A percentile compares a stretch with the other conserved stretches of the same genome.
These are phyloP conservation scores for Ganoderma meredithae DNA, from an alignment of 1,284 basidiomycete genomes.

Conservation along the genomic window DNA sequence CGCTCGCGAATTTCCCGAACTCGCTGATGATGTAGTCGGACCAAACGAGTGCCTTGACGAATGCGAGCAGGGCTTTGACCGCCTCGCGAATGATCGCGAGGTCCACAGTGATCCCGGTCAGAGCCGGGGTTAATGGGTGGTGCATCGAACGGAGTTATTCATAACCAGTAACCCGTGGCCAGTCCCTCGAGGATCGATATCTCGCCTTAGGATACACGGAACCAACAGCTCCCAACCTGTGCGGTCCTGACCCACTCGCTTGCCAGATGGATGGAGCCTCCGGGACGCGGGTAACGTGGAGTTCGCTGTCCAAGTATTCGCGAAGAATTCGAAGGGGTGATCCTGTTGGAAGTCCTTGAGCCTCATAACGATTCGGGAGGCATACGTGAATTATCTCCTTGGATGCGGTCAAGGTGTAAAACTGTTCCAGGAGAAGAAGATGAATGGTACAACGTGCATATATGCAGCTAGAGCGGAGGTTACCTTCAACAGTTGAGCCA, in stretches of 20 bases:
- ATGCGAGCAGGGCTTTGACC: constrained; percentile 23
- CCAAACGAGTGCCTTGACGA: constrained; percentile 31
- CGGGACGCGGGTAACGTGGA: no score
- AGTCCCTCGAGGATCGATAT: constrained; percentile 8
- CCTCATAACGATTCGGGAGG: neutral
- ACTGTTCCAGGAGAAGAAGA: constrained; percentile 11
- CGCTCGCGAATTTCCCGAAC: constrained; percentile 16
- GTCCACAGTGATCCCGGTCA: constrained; percentile 31
- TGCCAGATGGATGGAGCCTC: neutral
- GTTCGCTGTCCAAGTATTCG: neutral
- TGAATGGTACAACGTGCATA: neutral
- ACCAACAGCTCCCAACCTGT: constrained; percentile 13
- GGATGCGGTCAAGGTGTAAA: constrained; percentile 29
- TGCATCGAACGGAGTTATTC: constrained; percentile 21
- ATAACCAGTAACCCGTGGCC: no score
- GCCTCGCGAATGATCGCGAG: constrained; percentile 31
- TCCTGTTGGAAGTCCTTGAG: neutral
- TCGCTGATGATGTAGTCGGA: constrained; percentile 17
- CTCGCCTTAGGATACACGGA: constrained; percentile 17
- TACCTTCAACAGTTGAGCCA: constrained; percentile 35
- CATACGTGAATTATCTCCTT: constrained; percentile 39
- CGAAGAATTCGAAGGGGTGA: neutral
- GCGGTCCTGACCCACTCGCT: neutral
- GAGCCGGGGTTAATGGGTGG: constrained; percentile 34
- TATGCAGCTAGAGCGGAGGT: neutral